Percentiles rank a stretch among this genome's conserved stretches.
phyloP scores from a whole-genome alignment of 2,329 filamentous ascomycete genomes.

The Sarocladium oryzae region DNA sequence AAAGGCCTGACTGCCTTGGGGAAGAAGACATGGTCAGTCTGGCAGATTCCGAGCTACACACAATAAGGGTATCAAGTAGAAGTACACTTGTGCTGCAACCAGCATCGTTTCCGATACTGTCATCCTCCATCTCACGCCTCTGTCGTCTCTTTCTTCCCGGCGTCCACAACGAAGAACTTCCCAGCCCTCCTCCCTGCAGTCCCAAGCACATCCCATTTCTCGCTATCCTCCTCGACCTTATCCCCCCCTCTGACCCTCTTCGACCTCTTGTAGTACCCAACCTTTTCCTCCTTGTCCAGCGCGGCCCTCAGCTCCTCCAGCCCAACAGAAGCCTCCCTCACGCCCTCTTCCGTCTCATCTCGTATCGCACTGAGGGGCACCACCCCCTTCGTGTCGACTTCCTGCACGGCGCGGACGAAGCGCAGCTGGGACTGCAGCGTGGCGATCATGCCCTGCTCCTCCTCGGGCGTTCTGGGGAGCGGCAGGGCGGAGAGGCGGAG shows the following conservation, averaged over 20 bases:
- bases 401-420: conserved; percentile 83
- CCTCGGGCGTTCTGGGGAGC: conserved; percentile 51
- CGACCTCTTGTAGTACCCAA: conserved; percentile 48
- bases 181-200: conserved; percentile 61
- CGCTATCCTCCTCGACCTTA: conserved; percentile 39
- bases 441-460: conserved; percentile 64
- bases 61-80: conserved; percentile 11
- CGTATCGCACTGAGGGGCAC: conserved; percentile 71
- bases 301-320: conserved; percentile 49
- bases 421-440: conserved; percentile 77
- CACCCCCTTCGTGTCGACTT: conserved; percentile 66
- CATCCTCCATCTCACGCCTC: conserved; percentile 10
- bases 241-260: conserved; percentile 26
- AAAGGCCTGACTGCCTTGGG: no score
- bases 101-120: conserved; percentile 8
- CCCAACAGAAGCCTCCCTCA: conserved; percentile 52
- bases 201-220: conserved; percentile 63
- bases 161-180: conserved; percentile 72
- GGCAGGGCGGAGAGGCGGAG: conserved; percentile 86
- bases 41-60: background rate
- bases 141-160: conserved; percentile 33
- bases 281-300: conserved; percentile 52
- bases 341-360: conserved; percentile 66
- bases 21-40: background rate
- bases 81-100: background rate